Base-by-base conservation (phyloP, 306 rosid genomes). In the Cyamopsis tetragonoloba region DNA sequence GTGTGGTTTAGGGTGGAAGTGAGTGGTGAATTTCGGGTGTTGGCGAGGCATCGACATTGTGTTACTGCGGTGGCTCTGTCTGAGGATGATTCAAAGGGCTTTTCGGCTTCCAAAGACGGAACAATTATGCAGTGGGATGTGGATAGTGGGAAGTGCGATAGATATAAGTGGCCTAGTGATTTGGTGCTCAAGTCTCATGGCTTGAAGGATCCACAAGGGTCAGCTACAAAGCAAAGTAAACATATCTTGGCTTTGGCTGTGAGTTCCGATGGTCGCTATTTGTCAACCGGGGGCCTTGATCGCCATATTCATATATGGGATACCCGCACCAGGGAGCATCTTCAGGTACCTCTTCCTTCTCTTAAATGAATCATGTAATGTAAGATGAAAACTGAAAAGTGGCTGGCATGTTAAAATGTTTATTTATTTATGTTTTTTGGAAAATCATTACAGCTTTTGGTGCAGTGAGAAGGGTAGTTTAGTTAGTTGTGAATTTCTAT, bases 291-390 rank as follows among this genome's bases (percentile, higher is more conserved):
- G 7, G 99, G 99, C 19, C 83, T 87, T 41, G 99, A 93, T 66
- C 91, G 96, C n/a, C 99, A 93, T 76, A 59, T 93, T 77, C 99
- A 93, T 88, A 57, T 93, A 61, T 93, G 99, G 99, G 99, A 93
- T 80, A 85, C 90, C 5, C 90, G 99, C 34, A 83, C 96, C 28
- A 70, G 91, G 61, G 90, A 85, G 70, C 97, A 93, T 86, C 59
- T 93, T 77, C 90, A 86, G 98, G 98, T 93, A 51, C 38, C 39
- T 67, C 19, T 59, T 22, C 6, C 1, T 66, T 47, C 51, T 30
- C 18, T 75, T 13, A 28, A 38, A 62, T 26, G 28, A 49, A 56
- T 13, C 5, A 12, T 20, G 2, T 12, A 23, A 22, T 48, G 11
- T 71, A 2, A 27, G 4, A 32, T 17, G 38, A 64, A 35, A 42